These are phyloP conservation scores for Xerocomellus intermedius DNA, from an alignment of 768 basidiomycete genomes.

Conservation along the genomic window DNA sequence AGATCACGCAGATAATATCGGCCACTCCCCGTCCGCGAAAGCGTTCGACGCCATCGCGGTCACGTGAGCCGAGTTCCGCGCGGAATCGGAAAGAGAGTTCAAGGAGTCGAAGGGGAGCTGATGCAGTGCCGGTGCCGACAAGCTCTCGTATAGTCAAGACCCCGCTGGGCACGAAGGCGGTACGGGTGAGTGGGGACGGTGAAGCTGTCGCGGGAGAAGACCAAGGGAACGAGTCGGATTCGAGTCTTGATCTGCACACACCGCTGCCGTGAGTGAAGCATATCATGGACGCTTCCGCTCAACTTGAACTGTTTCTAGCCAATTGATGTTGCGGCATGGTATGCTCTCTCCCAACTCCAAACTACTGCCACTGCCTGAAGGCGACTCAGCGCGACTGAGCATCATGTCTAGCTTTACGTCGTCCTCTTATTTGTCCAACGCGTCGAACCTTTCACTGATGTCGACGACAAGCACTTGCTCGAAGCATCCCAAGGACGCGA, in stretches of 20 bases:
- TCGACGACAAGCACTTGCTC: constrained; percentile 26
- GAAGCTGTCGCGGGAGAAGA: constrained; percentile 20
- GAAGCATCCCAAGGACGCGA: constrained; percentile 46
- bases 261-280: constrained; percentile 57
- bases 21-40: constrained; percentile 38
- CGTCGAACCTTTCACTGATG: constrained; percentile 24
- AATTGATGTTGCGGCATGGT: constrained; percentile 66
- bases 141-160: constrained; percentile 1
- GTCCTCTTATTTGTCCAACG: constrained; percentile 27
- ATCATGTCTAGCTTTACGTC: constrained; percentile 24
- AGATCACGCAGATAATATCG: constrained; percentile 41
- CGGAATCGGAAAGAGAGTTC: constrained; percentile 17
- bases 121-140: constrained; percentile 14
- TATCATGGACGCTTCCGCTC: background rate
- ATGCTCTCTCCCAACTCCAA: constrained; percentile 67
- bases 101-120: constrained; percentile 5
- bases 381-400: constrained; percentile 24
- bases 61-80: constrained; percentile 23
- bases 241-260: constrained; percentile 66
- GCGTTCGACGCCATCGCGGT: constrained; percentile 18
- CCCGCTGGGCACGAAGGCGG: background rate
- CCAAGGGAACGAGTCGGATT: constrained; percentile 51
- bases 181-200: background rate
- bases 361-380: constrained; percentile 40
- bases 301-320: constrained; percentile 34